phyloP scores from a whole-genome alignment of 2,329 filamentous ascomycete genomes.

The Fusarium anguioides region DNA sequence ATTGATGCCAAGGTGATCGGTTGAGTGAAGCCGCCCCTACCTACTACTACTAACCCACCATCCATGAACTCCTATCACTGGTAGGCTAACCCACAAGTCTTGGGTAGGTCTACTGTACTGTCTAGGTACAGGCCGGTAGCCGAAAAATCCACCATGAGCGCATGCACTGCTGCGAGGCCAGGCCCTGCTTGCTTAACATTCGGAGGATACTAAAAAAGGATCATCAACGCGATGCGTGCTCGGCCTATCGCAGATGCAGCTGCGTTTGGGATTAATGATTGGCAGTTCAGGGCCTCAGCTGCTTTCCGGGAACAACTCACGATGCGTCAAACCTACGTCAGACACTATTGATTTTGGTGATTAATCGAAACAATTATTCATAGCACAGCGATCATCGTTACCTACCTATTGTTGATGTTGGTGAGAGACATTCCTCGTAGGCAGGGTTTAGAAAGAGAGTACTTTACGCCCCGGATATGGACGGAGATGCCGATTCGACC shows the following conservation, averaged over 20 bases:
- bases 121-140: conserved; percentile 9
- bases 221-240: conserved; percentile 27
- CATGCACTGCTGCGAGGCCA: not conserved
- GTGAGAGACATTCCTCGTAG: not conserved
- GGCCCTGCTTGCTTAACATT: not conserved
- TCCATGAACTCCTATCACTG: not conserved
- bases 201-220: conserved; percentile 34
- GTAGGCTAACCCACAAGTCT: too few relatives aligned
- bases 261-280: conserved; percentile 17
- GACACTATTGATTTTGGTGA: not conserved
- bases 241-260: conserved; percentile 1
- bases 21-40: conserved; percentile 1
- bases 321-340: conserved; percentile 38
- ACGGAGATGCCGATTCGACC: conserved; percentile 32
- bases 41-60: too few relatives aligned
- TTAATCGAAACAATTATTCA: conserved; percentile 1
- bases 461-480: conserved; percentile 7
- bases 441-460: conserved; percentile 1
- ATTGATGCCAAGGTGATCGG: conserved; percentile 21
- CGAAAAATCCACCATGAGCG: not conserved
- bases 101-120: too few relatives aligned
- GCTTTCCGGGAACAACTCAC: conserved; percentile 35
- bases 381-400: not conserved
- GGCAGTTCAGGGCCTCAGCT: conserved; percentile 22
- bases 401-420: not conserved